A percentile compares a stretch with the other conserved stretches of the same genome.
phyloP scores from a whole-genome alignment of 768 basidiomycete species.

The Boletus reticulatus region DNA sequence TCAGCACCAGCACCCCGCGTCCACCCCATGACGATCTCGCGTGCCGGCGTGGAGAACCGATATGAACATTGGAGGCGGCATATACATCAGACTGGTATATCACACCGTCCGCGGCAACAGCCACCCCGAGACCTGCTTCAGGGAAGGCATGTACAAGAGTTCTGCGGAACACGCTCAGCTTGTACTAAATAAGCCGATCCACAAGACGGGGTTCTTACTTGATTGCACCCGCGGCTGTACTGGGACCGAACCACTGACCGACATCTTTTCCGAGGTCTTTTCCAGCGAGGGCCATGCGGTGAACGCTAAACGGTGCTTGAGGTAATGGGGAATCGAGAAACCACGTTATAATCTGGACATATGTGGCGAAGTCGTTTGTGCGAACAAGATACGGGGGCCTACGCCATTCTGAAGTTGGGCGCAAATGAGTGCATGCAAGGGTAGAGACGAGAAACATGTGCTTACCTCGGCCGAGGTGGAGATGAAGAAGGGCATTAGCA shows the following conservation, averaged over 20 bases:
- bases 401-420: conserved; percentile 68
- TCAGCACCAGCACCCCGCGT: conserved; percentile 79
- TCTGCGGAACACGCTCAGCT: conserved; percentile 38
- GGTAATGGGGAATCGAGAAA: conserved; percentile 89
- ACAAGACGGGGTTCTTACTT: conserved; percentile 48
- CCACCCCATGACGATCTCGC: conserved; percentile 63
- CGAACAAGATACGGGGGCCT: conserved; percentile 59
- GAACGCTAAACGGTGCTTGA: conserved; percentile 88
- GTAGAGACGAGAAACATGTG: conserved; percentile 5
- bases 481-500: conserved; percentile 73
- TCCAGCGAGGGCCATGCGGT: conserved; percentile 93
- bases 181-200: not conserved
- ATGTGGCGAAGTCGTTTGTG: conserved; percentile 73
- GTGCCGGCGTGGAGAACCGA: conserved; percentile 31
- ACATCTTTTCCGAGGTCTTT: conserved; percentile 94
- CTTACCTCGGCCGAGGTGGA: conserved; percentile 73
- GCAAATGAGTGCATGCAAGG: conserved; percentile 7
- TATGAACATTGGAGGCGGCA: conserved; percentile 55
- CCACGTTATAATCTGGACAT: conserved; percentile 91
- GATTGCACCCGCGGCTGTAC: conserved; percentile 95
- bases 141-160: conserved; percentile 77
- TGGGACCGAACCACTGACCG: conserved; percentile 98
- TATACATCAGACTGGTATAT: conserved; percentile 87
- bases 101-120: conserved; percentile 78
- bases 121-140: conserved; percentile 75